Percentiles rank a stretch among this genome's conserved stretches.
These are phyloP conservation scores for Backusella luteola DNA, from an alignment of 192 early-diverging fungal species.

Conservation along the genomic window DNA sequence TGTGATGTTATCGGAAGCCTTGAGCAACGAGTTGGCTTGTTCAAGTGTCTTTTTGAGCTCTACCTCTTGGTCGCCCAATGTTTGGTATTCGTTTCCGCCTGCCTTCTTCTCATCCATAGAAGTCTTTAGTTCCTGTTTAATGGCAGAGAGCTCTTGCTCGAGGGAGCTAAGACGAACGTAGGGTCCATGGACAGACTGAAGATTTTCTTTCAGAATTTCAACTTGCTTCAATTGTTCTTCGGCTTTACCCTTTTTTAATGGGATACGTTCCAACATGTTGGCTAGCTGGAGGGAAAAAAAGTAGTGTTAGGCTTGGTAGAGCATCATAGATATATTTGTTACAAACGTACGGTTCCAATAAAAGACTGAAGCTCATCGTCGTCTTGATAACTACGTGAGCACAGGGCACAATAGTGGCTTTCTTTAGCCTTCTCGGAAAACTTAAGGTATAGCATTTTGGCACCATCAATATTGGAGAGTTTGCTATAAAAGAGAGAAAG, in stretches of 20 bases:
- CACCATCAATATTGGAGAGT: conserved; percentile 41
- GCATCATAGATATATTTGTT: background rate
- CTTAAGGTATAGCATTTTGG: conserved; percentile 58
- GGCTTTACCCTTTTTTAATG: background rate
- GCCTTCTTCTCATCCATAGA: background rate
- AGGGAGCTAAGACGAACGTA: background rate
- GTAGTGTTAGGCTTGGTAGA: no score
- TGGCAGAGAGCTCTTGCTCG: background rate
- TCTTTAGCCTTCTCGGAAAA: conserved; percentile 66
- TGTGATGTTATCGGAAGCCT: conserved; percentile 34
- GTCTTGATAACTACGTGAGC: conserved; percentile 68
- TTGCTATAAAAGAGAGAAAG: conserved; percentile 1
- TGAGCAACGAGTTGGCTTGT: background rate
- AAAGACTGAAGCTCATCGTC: conserved; percentile 46
- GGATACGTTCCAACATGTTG: background rate
- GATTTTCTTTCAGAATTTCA: background rate
- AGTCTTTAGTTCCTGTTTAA: background rate
- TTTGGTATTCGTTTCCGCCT: background rate
- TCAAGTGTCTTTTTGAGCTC: background rate
- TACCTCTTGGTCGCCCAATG: background rate
- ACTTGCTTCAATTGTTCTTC: background rate
- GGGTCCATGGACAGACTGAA: background rate
- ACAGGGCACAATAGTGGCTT: conserved; percentile 78
- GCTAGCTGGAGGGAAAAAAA: background rate
- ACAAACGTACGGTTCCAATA: conserved; percentile 31